Base-by-base conservation (phyloP, 2,329 filamentous ascomycete species). In the Anthostomella pinea region DNA sequence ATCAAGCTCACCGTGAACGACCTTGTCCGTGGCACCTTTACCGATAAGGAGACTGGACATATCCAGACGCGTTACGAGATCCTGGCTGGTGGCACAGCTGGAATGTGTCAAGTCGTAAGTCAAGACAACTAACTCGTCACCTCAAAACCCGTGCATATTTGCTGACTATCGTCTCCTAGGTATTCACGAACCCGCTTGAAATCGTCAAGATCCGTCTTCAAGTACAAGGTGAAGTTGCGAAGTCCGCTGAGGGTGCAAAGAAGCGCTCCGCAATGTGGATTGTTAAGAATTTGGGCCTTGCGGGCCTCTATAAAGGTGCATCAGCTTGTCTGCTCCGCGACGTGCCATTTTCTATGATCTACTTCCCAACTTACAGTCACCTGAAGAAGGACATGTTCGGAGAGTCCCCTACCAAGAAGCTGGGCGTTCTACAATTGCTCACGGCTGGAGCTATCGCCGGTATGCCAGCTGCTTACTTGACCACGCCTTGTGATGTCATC, bases 1-100 rank as follows among this genome's bases (percentile, higher is more conserved):
- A 98, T 98, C 70, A 98, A 98, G 72, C 79, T 98, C 46, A 98
- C 93, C 0, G 90, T 98, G 57, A 98, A 98, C 66, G 93, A 98
- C 60, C 68, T 98, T 36, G 88, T 94, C 15, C 83, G 93, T 57
- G 75, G 77, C 7, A 74, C 77, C 49, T 83, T 90, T 57, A 85
- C 83, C 3, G 82, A 88, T 56, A 78, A 80, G 57, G 77, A 87
- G 46, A 81, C 77, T 26, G 84, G 85, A 32, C 70, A 79, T 41
- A 95, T 98, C 57, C 75, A 72, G 57, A 66, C 79, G 53, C 68
- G 71, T 19, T 71, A 81, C 44, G 93, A 98, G 67, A 69, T 97
- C 43, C 47, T 98, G 29, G 86, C 93, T 43, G 93, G 93, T 80
- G 93, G 85, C 66, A 72, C 78, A 35, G 93, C 93, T 23, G 93